Evolutionary conservation across 163 green algal species (phyloP).

Genomic region (Prototheca wickerhamii): DNA sequence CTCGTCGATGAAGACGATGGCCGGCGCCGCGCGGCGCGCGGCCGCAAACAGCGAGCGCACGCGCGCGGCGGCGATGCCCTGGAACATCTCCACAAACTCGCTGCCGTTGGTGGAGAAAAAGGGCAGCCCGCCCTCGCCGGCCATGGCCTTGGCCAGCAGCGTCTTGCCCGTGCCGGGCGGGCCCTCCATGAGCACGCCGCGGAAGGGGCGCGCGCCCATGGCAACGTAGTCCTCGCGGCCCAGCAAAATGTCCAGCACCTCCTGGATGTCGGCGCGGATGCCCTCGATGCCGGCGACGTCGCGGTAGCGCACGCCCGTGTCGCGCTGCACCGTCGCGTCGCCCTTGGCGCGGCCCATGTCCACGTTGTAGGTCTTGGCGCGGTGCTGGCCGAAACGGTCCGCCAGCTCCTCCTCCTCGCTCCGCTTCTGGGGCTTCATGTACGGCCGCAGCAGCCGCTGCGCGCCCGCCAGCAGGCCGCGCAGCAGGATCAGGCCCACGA

Average conservation of each 20-base stretch:
- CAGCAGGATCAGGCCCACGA: conserved; percentile 37
- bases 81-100: conserved; percentile 93
- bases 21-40: conserved; percentile 36
- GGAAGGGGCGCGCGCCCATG: conserved; percentile 36
- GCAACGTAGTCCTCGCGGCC: conserved; percentile 29
- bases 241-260: conserved; percentile 49
- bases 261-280: conserved; percentile 44
- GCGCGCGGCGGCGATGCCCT: conserved; percentile 47
- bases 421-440: conserved; percentile 41
- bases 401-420: conserved; percentile 43
- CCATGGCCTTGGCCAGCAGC: conserved; percentile 78
- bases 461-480: conserved; percentile 28
- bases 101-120: conserved; percentile 68
- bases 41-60: conserved; percentile 48
- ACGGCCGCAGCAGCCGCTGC: conserved; percentile 26
- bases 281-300: conserved; percentile 67
- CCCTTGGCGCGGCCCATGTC: conserved; percentile 9
- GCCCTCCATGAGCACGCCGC: conserved; percentile 74
- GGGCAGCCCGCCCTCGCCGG: conserved; percentile 60
- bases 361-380: conserved; percentile 50
- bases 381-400: conserved; percentile 42
- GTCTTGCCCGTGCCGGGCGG: conserved; percentile 83
- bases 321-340: background rate
- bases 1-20: conserved; percentile 68
- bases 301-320: conserved; percentile 48